Evolutionary conservation across 1,139 yeast genomes (phyloP), one percentile per base, ranked within the genome.

Genomic region (Spathaspora sp.): DNA sequence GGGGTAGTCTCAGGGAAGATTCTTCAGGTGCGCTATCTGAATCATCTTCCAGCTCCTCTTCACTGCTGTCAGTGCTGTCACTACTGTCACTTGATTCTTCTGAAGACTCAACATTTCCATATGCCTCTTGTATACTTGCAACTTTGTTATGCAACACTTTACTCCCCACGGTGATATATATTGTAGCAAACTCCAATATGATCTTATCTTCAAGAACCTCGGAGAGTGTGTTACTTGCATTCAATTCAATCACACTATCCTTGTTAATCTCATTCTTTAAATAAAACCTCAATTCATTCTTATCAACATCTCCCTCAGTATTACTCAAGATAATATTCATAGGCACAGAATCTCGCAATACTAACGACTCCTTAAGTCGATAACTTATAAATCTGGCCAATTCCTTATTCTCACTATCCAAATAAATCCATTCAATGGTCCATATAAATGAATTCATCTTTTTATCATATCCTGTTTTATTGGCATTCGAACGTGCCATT

Each of bases 131-230:
- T 24, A 51, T 50, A 5, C 45, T 47, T 1, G 54, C 53, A 2
- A 54, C 49, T 20, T 44, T 48, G 2, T 56, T 59, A 8, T 46
- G 47, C 46, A 60, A 44, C n/a, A 16, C 13, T 2, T 50, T 52
- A 23, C 49, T 20, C 7, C 23, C 44, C 13, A 56, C 51, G 1
- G 77, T 65, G 4, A 86, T 71, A 49, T 71, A 76, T 4, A 89
- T 68, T 0, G 91, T 85, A 0, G 97, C 96, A 55, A 78, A 89
- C 60, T 89, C 97, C 36, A 89, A 67, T 0, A 90, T 88, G 0
- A 83, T 73, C 47, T 75, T 73, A 43, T 81, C 81, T 46, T 70
- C 65, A 36, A 90, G 59, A 1, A 72, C 73, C 13, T 78, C 81
- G 0, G 73, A 74, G 39, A 81, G 56, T 2, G 57, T 26, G 3